phyloP scores from a whole-genome alignment of 2,329 filamentous ascomycete genomes.

The Fusarium annulatum region DNA sequence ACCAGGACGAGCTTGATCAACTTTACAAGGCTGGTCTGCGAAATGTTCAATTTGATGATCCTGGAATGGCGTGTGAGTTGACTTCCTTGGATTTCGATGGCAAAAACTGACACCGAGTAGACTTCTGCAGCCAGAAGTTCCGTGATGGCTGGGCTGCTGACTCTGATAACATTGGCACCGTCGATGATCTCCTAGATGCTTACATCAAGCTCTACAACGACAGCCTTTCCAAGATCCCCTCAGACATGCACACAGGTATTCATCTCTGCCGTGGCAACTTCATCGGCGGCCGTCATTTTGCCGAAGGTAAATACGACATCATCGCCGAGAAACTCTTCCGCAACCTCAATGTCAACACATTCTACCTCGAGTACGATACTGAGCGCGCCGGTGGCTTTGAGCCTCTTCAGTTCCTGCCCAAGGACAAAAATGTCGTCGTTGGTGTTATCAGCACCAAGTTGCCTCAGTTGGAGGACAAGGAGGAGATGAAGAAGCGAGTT shows the following conservation, averaged over 20 bases:
- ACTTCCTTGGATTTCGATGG: accelerated
- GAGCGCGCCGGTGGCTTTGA: constrained; percentile 73
- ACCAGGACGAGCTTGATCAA: constrained; percentile 70
- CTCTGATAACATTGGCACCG: constrained; percentile 72
- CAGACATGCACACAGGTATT: constrained; percentile 80
- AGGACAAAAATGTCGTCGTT: constrained; percentile 71
- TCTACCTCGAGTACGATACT: constrained; percentile 77
- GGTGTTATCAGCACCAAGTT: constrained; percentile 74
- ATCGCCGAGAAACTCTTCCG: constrained; percentile 75
- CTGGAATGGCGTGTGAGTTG: constrained; percentile 71
- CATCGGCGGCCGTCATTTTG: constrained; percentile 73
- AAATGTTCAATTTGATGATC: constrained; percentile 76
- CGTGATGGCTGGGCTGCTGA: constrained; percentile 76
- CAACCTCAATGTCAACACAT: constrained; percentile 71
- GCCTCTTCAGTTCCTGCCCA: constrained; percentile 69
- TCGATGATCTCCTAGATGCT: constrained; percentile 76
- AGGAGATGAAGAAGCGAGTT: constrained; percentile 70
- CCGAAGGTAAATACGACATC: constrained; percentile 73
- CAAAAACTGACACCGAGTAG: constrained; percentile 51
- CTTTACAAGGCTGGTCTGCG: constrained; percentile 71
- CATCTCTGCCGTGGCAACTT: constrained; percentile 80
- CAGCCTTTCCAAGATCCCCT: constrained; percentile 69
- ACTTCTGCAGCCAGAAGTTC: constrained; percentile 80
- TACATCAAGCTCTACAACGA: constrained; percentile 85
- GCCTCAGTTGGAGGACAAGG: constrained; percentile 70